phyloP scores from a whole-genome alignment of 2,329 filamentous ascomycete species.

The Trichophyton simii region DNA sequence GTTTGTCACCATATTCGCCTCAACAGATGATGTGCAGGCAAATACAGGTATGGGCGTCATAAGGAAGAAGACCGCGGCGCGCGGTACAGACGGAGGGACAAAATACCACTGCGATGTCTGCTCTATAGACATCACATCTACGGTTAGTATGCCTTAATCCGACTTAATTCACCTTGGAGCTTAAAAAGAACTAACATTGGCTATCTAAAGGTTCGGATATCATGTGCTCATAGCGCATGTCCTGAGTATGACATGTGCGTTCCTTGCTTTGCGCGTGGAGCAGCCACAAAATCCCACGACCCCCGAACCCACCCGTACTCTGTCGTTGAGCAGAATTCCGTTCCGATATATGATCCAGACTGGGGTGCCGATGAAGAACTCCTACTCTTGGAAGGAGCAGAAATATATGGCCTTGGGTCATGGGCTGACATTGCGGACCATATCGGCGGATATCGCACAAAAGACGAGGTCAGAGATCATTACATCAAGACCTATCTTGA shows the following conservation, averaged over 20 bases:
- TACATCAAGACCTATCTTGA: conserved; percentile 82
- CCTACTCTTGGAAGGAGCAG: conserved; percentile 81
- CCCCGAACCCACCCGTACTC: conserved; percentile 76
- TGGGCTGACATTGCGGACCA: conserved; percentile 98
- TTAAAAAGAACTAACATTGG: background rate
- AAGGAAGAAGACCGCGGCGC: conserved; percentile 80
- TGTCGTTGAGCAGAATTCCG: conserved; percentile 96
- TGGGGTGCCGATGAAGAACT: conserved; percentile 98
- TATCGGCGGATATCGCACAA: conserved; percentile 86
- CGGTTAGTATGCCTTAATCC: conserved; percentile 46
- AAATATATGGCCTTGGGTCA: conserved; percentile 90
- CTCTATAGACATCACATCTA: conserved; percentile 91
- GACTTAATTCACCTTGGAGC: background rate
- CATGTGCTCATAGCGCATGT: conserved; percentile 71
- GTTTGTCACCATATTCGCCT: background rate
- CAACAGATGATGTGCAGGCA: conserved; percentile 9
- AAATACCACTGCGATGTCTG: conserved; percentile 98
- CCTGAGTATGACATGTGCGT: conserved; percentile 96
- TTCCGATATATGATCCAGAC: conserved; percentile 85
- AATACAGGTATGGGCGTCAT: conserved; percentile 66
- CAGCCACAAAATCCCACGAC: conserved; percentile 70
- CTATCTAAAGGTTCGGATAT: conserved; percentile 60
- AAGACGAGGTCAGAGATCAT: conserved; percentile 91
- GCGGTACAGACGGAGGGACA: conserved; percentile 74
- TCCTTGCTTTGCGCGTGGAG: conserved; percentile 77